Base-by-base conservation (phyloP, 768 basidiomycete genomes). In the Leccinum aurantiacum region DNA sequence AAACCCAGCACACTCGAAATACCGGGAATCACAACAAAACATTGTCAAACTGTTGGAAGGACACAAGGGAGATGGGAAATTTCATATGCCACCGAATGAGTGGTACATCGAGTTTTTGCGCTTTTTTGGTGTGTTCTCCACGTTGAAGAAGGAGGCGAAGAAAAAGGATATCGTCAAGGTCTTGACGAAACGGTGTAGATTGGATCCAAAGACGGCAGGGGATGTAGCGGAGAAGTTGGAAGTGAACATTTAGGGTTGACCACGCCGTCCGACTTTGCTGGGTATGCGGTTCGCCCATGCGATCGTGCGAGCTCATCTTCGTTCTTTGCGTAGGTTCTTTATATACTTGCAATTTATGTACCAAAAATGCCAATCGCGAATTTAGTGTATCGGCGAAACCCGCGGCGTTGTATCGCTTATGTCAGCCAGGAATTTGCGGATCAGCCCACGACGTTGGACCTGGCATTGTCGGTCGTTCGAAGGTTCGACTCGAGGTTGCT, bases 111-210 rank as follows among this genome's bases (percentile, higher is more conserved):
- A 63, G 53, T 63, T 73, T 59, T 59, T 73, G 55, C 67, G 66
- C 41, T 7, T 58, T 46, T 69, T 71, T 46, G 69, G 69, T 31
- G 1, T 67, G 47, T 73, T 65, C 38, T 63, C 64, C 15, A 61
- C 63, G 35, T 38, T 65, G 63, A 73, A 63, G 64, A 63, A 48
- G 60, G 60, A 53, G 35, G 57, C 62, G 53, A 67, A 66, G 63
- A 58, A 56, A 7, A 72, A 69, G 60, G 68, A 69, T 3, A 54
- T 72, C 1, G 1, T 65, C 19, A 67, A 73, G 51, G 62, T 64
- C 11, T 55, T 72, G 60, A 68, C 60, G 47, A 75, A 74, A 56
- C 72, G 73, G 47, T 75, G 73, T 64, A 57, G 52, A 38, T 25
- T 73, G 54, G 59, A 65, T 31, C 50, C 54, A 10, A 64, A 59